Evolutionary conservation across 768 basidiomycete genomes (phyloP), one percentile per base, ranked within the genome.

Genomic region (Cyclocybe cylindracea): DNA sequence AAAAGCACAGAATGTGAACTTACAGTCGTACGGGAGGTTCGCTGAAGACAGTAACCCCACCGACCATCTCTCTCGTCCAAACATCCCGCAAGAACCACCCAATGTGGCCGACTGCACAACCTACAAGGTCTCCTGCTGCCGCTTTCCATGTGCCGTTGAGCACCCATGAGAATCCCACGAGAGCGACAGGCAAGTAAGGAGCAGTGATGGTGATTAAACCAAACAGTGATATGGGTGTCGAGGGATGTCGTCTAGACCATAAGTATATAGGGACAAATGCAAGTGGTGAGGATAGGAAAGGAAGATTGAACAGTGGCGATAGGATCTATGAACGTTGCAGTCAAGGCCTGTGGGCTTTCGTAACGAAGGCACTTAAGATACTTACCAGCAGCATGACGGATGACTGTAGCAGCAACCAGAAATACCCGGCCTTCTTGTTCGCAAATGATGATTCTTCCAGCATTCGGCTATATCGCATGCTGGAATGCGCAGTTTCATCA

Each of bases 381-480:
- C 86, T 57, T 60, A 96, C 94, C 39, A 99, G 83, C 36, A 99
- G 84, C 80, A 98, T 86, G 29, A 82, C 51, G 0, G 92, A 83
- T 11, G 92, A 95, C 47, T 91, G 80, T 43, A 94, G 72, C 24
- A 99, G 81, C 8, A 98, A 78, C 93, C 94, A 98, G 63, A 96
- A 88, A 69, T 97, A 99, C 66, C 98, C 96, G 16, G 95, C 96
- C 68, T 80, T 87, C 48, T 79, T 81, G 59, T 94, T 94, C 37
- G 91, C 86, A 66, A 96, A 99, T 2, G 93, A 93, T 10, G 93
- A 95, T 70, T 98, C 95, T 70, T 99, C 97, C 3, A 99, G 75
- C 87, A 98, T 91, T 40, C 95, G 81, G 57, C 93, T 94, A 65
- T 98, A 98, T 46, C 97, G 78, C 94, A 98, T 96, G 68, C 95